Evolutionary conservation across 192 early-diverging fungal species (phyloP), one percentile per base, ranked within the genome.

Genomic region (Coemansia sp.): DNA sequence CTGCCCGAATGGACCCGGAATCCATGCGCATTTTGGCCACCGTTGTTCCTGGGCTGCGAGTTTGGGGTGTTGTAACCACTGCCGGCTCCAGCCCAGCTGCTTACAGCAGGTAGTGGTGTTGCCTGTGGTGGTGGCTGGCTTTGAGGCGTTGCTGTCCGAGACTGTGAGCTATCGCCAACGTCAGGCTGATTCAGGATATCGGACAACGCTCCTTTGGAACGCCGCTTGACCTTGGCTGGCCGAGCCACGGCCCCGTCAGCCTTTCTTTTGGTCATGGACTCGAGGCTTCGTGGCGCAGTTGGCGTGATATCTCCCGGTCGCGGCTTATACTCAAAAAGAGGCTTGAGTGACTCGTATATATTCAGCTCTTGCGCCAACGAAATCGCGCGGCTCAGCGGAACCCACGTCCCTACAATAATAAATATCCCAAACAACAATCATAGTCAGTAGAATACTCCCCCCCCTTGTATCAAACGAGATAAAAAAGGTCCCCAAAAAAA

Each of bases 201-300:
- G 9, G 56, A 58, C 56, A 58, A 37, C 34, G 56, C 14, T n/a
- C 31, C 34, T 18, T 58, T 58, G 31, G 56, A 34, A 61, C 67
- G 67, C 21, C 70, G 63, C 62, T 65, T 72, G 18, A 55, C 16
- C 11, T 42, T 43, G 9, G 38, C 39, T 13, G 33, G 52, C 33
- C 5, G 62, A 18, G 18, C 28, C 20, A 63, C 43, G 23, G 23
- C 26, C 3, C 35, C 34, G 20, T 11, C 43, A 6, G 20, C 28
- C 68, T 77, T 82, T 59, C 79, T 75, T 66, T 82, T 82, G 66
- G 65, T 64, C 67, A 82, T 63, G 10, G 79, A 73, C 61, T 82
- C 79, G 16, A 82, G 68, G 60, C 79, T 82, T 23, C 79, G 68
- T 26, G 79, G 79, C n/a, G 79, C 79, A 3, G 75, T 82, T 3